These are phyloP conservation scores for Trametes versicolor DNA, from an alignment of 1,284 basidiomycete genomes.

Conservation along the genomic window DNA sequence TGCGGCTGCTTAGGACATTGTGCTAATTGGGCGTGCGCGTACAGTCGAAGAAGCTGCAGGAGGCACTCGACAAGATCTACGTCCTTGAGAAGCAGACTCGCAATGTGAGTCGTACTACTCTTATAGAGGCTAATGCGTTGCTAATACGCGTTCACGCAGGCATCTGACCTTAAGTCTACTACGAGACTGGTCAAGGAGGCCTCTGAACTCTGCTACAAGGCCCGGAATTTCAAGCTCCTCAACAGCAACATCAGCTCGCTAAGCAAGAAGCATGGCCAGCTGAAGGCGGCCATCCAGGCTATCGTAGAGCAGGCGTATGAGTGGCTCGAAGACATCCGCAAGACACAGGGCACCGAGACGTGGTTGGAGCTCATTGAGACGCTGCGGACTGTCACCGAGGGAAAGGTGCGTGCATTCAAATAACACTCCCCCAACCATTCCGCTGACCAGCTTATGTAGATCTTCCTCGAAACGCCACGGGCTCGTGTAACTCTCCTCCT, in stretches of 20 bases:
- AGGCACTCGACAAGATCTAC: constrained; percentile 91
- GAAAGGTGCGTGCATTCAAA: constrained; percentile 73
- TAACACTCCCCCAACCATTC: neutral
- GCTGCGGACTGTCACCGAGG: constrained; percentile 92
- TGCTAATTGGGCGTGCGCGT: constrained; percentile 31
- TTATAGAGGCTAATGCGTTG: neutral
- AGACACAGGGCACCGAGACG: constrained; percentile 71
- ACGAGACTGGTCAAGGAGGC: constrained; percentile 85
- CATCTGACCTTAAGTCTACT: constrained; percentile 92
- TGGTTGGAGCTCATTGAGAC: constrained; percentile 93
- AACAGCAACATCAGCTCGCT: constrained; percentile 80
- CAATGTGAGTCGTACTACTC: constrained; percentile 69
- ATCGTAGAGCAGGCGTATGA: constrained; percentile 90
- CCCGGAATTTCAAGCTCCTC: constrained; percentile 74
- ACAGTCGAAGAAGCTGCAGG: constrained; percentile 81
- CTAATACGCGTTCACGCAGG: constrained; percentile 56
- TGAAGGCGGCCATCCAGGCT: constrained; percentile 90
- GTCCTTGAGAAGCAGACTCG: constrained; percentile 95
- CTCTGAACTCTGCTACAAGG: constrained; percentile 77
- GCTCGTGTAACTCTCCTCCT: constrained; percentile 92
- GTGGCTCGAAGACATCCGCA: constrained; percentile 82
- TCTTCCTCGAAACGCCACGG: constrained; percentile 96
- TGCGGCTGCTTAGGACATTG: constrained; percentile 15
- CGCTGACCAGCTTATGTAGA: constrained; percentile 57
- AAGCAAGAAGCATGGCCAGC: constrained; percentile 97